Evolutionary conservation across 148 eudicot genomes (phyloP), one percentile per base, ranked within the genome.

Genomic region (Vaccinium myrtillus): DNA sequence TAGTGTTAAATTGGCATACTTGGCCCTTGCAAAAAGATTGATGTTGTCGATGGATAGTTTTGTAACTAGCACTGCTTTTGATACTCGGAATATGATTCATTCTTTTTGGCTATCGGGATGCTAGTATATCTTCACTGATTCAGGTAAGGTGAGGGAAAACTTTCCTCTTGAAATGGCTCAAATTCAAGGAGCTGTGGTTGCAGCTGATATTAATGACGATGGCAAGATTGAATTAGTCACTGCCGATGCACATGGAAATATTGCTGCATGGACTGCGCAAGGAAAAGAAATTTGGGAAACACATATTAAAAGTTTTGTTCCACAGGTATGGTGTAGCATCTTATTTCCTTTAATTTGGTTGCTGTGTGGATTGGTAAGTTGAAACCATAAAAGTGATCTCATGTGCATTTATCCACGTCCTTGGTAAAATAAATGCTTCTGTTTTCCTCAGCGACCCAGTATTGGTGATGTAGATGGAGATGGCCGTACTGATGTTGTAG

Each of bases 121-220:
- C 63, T 79, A 21, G 16, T 36, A 25, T 80, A 23, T 79, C 80
- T 81, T 53, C 84, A 12, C 74, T 69, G 18, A 82, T 92, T 65
- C 92, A 97, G 99, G 99, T 83, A 90, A 95, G 87, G 89, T 92
- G 81, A 94, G 99, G 88, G 94, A 95, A 53, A 90, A 94, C 59
- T 97, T 97, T 86, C 99, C 99, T 81, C 98, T 97, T 87, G 98
- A 95, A 87, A 95, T 97, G 99, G 99, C 98, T 88, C 98, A 97
- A 87, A 90, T 94, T 86, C 99, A 97, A 90, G 95, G 95, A 83
- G 92, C 93, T 85, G 98, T 95, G 55, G 92, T 94, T 82, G 99
- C 98, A 80, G 99, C 95, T 78, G 99, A 97, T 89, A 94, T 97
- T 46, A 97, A 97, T 83, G 99, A 97, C 75, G 99, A 97, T 89